Evolutionary conservation across 1,139 yeast species (phyloP), one percentile per base, ranked within the genome.

Genomic region (Candida tropicalis): DNA sequence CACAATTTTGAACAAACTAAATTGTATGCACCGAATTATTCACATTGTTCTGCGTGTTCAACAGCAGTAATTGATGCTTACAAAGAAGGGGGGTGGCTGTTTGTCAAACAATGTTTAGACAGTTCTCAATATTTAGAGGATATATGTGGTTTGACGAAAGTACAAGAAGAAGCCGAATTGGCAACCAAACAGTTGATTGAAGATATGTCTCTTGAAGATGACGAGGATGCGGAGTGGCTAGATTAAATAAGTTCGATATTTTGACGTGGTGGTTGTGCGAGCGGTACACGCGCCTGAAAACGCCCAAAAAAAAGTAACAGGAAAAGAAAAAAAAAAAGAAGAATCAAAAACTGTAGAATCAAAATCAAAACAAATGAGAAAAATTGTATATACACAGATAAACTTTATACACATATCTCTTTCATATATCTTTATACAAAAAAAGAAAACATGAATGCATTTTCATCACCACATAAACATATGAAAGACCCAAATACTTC

Each of bases 1-100:
- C 79, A 78, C 52, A 75, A 74, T 45, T 89, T 84, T 56, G 77
- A 78, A 31, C 82, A 81, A 10, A 62, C 82, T 47, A 84, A 82
- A 52, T 68, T 91, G 12, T 70, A 72, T 47, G 84, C 96, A 0
- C 89, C 90, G 0, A 82, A 82, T 22, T 93, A 86, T 62, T 68
- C 73, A 28, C 73, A 78, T 53, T 93, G 99, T 60, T 84, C 97
- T 0, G 99, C 93, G 0, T 93, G 99, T 56, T 87, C 96, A 0
- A 50, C 61, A 0, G 53, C 68, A 0, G 84, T 93, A 3, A 54
- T 86, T 1, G 61, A 68, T 0, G 73, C 70, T 7, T 88, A 74
- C 65, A 51, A 60, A 13, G 52, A 59, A 2, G 62, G 70, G 0
- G 91, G 90, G 0, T 93, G 98, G 98, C 80, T 78, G 5, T 93